Percentiles rank a stretch among this genome's conserved stretches.
These are phyloP conservation scores for Lachnellula hyalina DNA, from an alignment of 2,329 filamentous ascomycete species.

Conservation along the genomic window DNA sequence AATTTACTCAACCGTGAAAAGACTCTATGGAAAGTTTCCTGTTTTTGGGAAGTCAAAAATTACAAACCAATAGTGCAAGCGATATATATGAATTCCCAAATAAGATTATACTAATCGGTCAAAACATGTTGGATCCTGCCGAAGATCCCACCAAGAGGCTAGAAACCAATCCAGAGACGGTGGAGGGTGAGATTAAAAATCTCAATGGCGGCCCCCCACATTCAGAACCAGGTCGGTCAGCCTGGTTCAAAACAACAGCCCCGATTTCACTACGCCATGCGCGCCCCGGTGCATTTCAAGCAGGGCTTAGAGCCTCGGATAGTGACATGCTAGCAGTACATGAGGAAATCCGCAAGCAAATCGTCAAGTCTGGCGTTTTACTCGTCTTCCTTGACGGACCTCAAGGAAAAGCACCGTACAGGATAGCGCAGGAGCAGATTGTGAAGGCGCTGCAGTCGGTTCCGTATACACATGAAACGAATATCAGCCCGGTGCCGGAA, in stretches of 20 bases:
- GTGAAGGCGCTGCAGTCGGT: neutral
- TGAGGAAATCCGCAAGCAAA: neutral
- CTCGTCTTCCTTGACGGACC: neutral
- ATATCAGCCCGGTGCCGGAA: neutral
- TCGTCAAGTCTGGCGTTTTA: neutral
- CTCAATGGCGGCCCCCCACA: too few species aligned
- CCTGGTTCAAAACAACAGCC: neutral
- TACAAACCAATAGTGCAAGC: too few species aligned
- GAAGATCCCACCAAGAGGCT: too few species aligned
- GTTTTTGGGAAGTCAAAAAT: too few species aligned
- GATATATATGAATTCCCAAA: too few species aligned
- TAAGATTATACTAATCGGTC: too few species aligned
- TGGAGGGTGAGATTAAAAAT: too few species aligned
- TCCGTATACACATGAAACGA: neutral
- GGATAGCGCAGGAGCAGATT: neutral
- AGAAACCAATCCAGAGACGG: too few species aligned
- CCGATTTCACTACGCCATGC: neutral
- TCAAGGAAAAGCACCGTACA: neutral
- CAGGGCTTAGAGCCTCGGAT: neutral
- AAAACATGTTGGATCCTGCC: too few species aligned
- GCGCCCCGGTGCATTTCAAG: neutral
- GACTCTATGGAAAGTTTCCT: too few species aligned
- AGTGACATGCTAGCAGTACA: neutral
- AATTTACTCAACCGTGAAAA: too few species aligned
- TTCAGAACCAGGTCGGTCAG: neutral